Conservation (phyloP, 768 basidiomycete genomes). For the Boletus sp. region DNA sequence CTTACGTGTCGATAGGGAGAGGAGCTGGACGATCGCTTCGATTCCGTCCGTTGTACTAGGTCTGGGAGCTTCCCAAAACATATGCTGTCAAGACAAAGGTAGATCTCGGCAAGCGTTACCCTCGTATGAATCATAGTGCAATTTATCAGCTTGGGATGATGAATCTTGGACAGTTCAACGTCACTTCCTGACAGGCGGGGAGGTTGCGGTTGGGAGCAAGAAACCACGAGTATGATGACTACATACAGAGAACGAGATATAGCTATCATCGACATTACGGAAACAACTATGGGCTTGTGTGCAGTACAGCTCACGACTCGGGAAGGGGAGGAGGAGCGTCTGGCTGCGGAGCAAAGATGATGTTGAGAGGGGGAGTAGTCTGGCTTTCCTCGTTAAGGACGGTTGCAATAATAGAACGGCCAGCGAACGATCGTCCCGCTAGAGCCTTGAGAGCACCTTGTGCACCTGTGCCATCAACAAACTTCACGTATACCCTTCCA, state of each 20-base stretch:
- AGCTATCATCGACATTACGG: conserved; percentile 15
- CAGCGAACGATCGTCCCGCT: conserved; percentile 87
- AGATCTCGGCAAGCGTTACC: background rate
- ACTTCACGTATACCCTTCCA: conserved; percentile 95
- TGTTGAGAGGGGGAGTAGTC: conserved; percentile 76
- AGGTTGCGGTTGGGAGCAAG: background rate
- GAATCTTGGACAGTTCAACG: too few relatives aligned
- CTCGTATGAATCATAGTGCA: background rate
- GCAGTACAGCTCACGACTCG: conserved; percentile 19
- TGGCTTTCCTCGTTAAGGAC: conserved; percentile 80
- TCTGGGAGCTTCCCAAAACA: too few relatives aligned
- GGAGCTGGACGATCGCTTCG: background rate
- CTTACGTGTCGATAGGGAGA: too few relatives aligned
- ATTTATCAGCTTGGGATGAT: too few relatives aligned
- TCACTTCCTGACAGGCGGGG: background rate
- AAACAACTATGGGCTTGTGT: conserved; percentile 1
- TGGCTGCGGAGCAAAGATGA: conserved; percentile 84
- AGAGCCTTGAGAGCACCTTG: conserved; percentile 76
- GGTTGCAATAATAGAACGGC: conserved; percentile 84
- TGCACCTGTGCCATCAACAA: conserved; percentile 58
- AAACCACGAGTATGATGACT: conserved; percentile 7
- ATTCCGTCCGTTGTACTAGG: background rate
- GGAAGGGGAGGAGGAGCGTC: conserved; percentile 80
- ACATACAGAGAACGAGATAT: conserved; percentile 23
- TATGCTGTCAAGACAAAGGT: too few relatives aligned